These are phyloP conservation scores for Oryza meridionalis DNA, from an alignment of 176 grass and related monocot genomes.

Conservation along the genomic window DNA sequence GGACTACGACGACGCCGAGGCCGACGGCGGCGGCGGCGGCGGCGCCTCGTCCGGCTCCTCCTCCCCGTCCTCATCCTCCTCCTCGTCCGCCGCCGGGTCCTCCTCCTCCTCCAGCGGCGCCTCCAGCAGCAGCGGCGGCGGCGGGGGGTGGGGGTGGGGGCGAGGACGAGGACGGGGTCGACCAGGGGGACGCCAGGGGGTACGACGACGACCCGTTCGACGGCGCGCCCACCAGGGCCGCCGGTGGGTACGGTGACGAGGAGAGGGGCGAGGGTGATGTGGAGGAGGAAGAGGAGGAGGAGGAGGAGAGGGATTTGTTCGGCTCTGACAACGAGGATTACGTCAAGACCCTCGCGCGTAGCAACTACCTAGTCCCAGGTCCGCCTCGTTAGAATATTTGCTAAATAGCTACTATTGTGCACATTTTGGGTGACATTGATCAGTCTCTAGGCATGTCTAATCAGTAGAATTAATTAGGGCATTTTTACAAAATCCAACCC, in stretches of 20 bases:
- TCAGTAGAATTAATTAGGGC: not conserved
- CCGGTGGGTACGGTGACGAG: conserved; percentile 38
- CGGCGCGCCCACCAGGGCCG: conserved; percentile 7
- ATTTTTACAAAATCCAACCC: not conserved
- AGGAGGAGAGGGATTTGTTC: conserved; percentile 86
- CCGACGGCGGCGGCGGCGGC: conserved; percentile 53
- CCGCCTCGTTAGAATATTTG: not conserved
- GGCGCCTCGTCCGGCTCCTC: conserved; percentile 77
- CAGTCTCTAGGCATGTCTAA: not conserved
- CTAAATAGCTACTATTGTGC: not conserved
- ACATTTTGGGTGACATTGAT: not conserved
- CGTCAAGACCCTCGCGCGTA: conserved; percentile 68
- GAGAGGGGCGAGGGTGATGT: conserved; percentile 19
- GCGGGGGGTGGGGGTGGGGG: conserved; percentile 26
- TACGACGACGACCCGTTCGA: conserved; percentile 57
- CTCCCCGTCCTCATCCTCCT: conserved; percentile 81
- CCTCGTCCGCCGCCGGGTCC: conserved; percentile 68
- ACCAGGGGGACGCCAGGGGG: conserved; percentile 47
- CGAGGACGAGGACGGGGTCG: conserved; percentile 51
- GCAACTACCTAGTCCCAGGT: conserved; percentile 82
- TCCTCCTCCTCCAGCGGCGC: conserved; percentile 61
- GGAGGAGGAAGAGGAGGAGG: conserved; percentile 33
- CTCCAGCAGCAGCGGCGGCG: conserved; percentile 61
- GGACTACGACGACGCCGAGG: conserved; percentile 47
- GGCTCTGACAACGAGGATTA: conserved; percentile 93